A percentile compares a stretch with the other conserved stretches of the same genome.
Evolutionary conservation across 768 basidiomycete genomes (phyloP).

Genomic region (Suillus discolor): DNA sequence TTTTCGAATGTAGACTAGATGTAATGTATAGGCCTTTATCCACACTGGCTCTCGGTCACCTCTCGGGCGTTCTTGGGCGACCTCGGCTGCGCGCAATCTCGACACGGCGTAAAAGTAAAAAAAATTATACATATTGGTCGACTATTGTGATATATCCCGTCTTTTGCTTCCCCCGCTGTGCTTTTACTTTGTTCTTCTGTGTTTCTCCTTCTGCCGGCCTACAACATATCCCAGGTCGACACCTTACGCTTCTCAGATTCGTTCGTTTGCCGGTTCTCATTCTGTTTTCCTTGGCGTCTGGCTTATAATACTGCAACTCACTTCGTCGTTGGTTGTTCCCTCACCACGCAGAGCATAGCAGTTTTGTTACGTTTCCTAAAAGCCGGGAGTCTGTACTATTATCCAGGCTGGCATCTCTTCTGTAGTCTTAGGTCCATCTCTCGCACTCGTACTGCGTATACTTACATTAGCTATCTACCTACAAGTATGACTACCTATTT

Average conservation of each 20-base stretch:
- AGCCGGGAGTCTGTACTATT: slow-evolving; percentile 14
- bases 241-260: slow-evolving; percentile 6
- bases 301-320: not conserved
- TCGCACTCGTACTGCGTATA: slow-evolving; percentile 11
- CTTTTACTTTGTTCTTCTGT: slow-evolving; percentile 15
- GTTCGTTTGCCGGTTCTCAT: slow-evolving; percentile 3
- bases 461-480: slow-evolving; percentile 13
- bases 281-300: slow-evolving; percentile 6
- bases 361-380: slow-evolving; percentile 7
- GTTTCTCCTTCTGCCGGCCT: slow-evolving; percentile 21
- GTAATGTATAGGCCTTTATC: slow-evolving; percentile 4
- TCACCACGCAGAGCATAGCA: slow-evolving; percentile 5
- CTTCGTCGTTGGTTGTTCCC: not conserved
- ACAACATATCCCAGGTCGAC: slow-evolving; percentile 37
- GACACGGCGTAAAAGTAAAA: slow-evolving; percentile 33
- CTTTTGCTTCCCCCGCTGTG: slow-evolving; percentile 13
- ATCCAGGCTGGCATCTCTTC: slow-evolving; percentile 12
- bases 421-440: slow-evolving; percentile 8
- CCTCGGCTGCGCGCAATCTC: slow-evolving; percentile 1
- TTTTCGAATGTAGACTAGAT: slow-evolving; percentile 6
- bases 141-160: slow-evolving; percentile 22
- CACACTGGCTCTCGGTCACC: slow-evolving; percentile 21
- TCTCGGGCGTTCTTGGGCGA: not conserved
- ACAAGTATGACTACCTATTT: slow-evolving; percentile 9
- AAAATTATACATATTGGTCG: slow-evolving; percentile 39